phyloP scores from a whole-genome alignment of 179 eudicot genomes.

The Silene coronaria region DNA sequence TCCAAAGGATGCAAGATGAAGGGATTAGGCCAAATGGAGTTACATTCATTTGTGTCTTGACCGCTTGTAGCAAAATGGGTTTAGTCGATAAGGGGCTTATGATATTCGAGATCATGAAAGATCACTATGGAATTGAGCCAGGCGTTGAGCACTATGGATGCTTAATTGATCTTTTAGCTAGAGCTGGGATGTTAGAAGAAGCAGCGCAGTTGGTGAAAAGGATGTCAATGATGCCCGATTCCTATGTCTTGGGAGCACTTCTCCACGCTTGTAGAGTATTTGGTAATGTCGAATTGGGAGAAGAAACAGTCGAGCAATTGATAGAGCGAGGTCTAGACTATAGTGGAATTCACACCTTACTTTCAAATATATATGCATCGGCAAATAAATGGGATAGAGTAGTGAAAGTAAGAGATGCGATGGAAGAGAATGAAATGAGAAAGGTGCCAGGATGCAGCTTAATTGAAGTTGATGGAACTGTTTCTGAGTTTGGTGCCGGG shows the following conservation, averaged over 20 bases:
- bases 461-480: conserved; percentile 57
- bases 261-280: conserved; percentile 67
- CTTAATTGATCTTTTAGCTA: conserved; percentile 69
- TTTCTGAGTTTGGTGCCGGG: conserved; percentile 57
- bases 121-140: conserved; percentile 48
- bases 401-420: conserved; percentile 44
- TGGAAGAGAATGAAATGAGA: conserved; percentile 46
- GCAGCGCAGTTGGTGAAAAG: conserved; percentile 44
- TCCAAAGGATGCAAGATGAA: conserved; percentile 48
- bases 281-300: conserved; percentile 45
- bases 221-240: conserved; percentile 60
- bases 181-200: conserved; percentile 60
- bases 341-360: conserved; percentile 56
- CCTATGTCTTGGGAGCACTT: conserved; percentile 56
- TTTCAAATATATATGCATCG: conserved; percentile 75
- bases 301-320: conserved; percentile 40
- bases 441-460: conserved; percentile 75
- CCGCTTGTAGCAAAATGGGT: conserved; percentile 64
- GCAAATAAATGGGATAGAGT: conserved; percentile 62
- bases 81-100: conserved; percentile 56
- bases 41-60: conserved; percentile 54
- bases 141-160: conserved; percentile 69
- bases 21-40: conserved; percentile 57
- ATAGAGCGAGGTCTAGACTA: conserved; percentile 37
- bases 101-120: conserved; percentile 49